Conservation (phyloP, 2,329 filamentous ascomycete genomes). For the Curvularia lunata region DNA sequence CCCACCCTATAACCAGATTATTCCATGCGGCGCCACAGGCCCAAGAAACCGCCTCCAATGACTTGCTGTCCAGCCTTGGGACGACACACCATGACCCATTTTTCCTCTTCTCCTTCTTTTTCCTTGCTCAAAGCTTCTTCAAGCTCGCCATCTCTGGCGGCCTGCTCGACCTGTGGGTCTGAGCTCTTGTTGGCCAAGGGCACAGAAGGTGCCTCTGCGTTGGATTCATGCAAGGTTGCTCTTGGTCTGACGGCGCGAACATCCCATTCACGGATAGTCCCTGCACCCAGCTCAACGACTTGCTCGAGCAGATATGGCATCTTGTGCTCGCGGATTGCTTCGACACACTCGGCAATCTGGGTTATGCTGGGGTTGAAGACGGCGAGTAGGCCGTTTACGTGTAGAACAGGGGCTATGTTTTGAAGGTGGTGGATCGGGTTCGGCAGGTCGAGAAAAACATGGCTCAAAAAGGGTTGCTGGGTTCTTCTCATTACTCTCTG, state of each 20-base stretch:
- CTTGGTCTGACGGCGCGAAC: constrained; percentile 59
- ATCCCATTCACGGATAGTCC: constrained; percentile 69
- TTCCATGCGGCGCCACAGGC: constrained; percentile 47
- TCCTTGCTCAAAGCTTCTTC: constrained; percentile 33
- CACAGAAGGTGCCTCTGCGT: constrained; percentile 19
- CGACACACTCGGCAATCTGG: constrained; percentile 72
- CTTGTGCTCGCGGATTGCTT: constrained; percentile 58
- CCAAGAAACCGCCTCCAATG: constrained; percentile 48
- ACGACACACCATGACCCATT: constrained; percentile 48
- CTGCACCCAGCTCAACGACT: constrained; percentile 63
- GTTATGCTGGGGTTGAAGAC: constrained; percentile 81
- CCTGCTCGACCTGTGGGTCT: constrained; percentile 30
- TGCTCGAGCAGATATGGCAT: constrained; percentile 65
- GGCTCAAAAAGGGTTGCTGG: constrained; percentile 68
- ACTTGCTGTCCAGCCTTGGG: constrained; percentile 46
- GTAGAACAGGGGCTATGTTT: constrained; percentile 63
- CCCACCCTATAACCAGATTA: background rate
- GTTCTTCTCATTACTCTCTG: constrained; percentile 49
- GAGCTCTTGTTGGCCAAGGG: constrained; percentile 15
- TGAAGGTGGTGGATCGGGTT: constrained; percentile 61
- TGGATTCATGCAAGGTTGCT: constrained; percentile 36
- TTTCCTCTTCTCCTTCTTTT: constrained; percentile 37
- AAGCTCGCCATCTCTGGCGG: constrained; percentile 39
- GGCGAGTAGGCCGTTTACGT: constrained; percentile 68
- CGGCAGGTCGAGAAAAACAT: constrained; percentile 77